Conservation (phyloP, 768 basidiomycete genomes). For the Suillus subaureus region DNA sequence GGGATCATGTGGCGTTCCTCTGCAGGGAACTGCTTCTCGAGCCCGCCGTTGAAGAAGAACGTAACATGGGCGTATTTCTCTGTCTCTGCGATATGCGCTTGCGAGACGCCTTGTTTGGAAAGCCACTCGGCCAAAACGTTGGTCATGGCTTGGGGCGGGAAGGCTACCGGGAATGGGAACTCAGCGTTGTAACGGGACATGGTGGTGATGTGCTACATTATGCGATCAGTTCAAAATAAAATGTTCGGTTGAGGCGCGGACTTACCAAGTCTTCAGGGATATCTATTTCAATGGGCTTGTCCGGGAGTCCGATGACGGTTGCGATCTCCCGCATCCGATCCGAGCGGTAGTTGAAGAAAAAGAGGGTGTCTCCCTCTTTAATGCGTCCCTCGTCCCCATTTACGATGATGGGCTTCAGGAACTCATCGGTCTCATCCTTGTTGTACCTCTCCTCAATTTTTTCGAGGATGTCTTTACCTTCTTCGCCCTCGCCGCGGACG, state of each 20-base stretch:
- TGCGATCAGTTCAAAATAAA: not conserved
- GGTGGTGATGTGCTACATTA: conserved; percentile 74
- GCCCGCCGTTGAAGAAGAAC: conserved; percentile 97
- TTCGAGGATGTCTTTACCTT: conserved; percentile 58
- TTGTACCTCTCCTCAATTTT: conserved; percentile 75
- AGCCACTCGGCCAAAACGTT: conserved; percentile 96
- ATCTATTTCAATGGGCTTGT: conserved; percentile 82
- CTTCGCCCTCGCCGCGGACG: conserved; percentile 67
- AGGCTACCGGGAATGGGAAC: conserved; percentile 87
- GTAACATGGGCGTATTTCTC: conserved; percentile 98
- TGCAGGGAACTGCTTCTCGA: conserved; percentile 85
- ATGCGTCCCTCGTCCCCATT: conserved; percentile 78
- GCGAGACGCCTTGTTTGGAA: conserved; percentile 73
- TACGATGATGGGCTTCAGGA: conserved; percentile 92
- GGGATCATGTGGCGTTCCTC: conserved; percentile 89
- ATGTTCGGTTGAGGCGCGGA: not conserved
- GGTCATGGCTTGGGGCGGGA: conserved; percentile 93
- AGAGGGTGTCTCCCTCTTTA: conserved; percentile 86
- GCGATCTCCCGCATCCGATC: conserved; percentile 94
- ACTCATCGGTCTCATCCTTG: conserved; percentile 91
- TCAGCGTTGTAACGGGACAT: conserved; percentile 94
- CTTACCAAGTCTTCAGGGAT: conserved; percentile 81
- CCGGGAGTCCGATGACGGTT: conserved; percentile 76
- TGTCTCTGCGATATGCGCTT: conserved; percentile 95
- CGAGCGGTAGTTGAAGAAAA: conserved; percentile 97